Base-by-base conservation (phyloP, 225 moss, liverwort and hornwort species). In the Pseudoscleropodium purum region DNA sequence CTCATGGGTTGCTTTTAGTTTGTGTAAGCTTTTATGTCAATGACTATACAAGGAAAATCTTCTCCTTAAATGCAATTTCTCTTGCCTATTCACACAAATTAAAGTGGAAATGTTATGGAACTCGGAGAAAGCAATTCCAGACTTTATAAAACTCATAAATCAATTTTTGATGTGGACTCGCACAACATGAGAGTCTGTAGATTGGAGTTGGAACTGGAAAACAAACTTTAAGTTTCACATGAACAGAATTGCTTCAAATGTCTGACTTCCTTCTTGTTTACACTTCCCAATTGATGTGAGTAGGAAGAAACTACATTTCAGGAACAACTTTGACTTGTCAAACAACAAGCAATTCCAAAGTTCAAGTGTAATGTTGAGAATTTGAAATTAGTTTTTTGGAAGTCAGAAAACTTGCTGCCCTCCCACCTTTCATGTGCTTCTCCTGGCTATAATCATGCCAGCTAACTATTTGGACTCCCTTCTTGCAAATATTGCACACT, bases 121-220 rank as follows among this genome's bases (percentile, higher is more conserved):
- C 4, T 31, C 0, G 0, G 6, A 0, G 0, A 51, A 75, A 49
- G 7, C 2, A 12, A 49, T 49, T 75, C 5, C 0, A 0, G 11
- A 30, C 45, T 74, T 4, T 29, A 0, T 4, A 49, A 31, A 19
- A 31, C 7, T 49, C 20, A 12, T 19, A 12, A 19, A 31, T 49
- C 12, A 49, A 49, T 49, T 49, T 49, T 7, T 1, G 0, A 74
- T 75, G 31, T 2, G 0, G 10, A 47, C 1, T 17, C 0, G 1
- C 2, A 41, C 15, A 26, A 26, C 0, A 15, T 43, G 27, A 4
- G 41, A 72, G 9, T 73, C 5, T 5, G 0, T 5, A 1, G 4
- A n/a, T 7, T 14, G 1, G 19, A 25, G 14, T 41, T 0, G 1
- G 4, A 26, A 72, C 24, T 3, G 0, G 4, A 23, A n/a, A 70